Evolutionary conservation across 768 basidiomycete genomes (phyloP).

Genomic region (Russula virescens): DNA sequence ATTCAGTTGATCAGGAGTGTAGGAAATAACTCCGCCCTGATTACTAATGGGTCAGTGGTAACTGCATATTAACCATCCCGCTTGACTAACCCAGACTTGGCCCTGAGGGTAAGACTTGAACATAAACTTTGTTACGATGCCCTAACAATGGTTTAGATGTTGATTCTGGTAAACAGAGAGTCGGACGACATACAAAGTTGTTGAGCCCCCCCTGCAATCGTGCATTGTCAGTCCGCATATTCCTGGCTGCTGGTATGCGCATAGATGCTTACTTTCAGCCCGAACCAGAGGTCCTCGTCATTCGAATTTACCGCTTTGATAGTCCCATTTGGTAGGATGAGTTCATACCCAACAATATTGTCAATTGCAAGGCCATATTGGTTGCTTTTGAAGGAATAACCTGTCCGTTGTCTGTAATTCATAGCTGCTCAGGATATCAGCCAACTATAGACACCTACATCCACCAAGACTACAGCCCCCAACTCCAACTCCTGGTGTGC

Average conservation of each 20-base stretch:
- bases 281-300: slow-evolving; percentile 11
- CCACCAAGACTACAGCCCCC: slow-evolving; percentile 6
- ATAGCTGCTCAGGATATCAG: not conserved
- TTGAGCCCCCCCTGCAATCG: slow-evolving; percentile 15
- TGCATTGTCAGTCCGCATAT: not conserved
- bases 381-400: slow-evolving; percentile 32
- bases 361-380: slow-evolving; percentile 33
- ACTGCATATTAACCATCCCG: too few species aligned
- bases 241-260: too few species aligned
- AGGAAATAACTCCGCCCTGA: not conserved
- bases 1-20: not conserved
- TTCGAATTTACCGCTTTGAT: not conserved
- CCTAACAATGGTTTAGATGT: not conserved
- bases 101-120: slow-evolving; percentile 23
- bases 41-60: too few species aligned
- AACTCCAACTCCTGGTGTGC: too few species aligned
- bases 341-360: slow-evolving; percentile 28
- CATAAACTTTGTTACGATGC: slow-evolving; percentile 12
- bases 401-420: slow-evolving; percentile 21
- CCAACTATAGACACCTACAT: slow-evolving; percentile 10
- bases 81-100: slow-evolving; percentile 27
- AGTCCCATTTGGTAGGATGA: slow-evolving; percentile 30
- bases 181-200: slow-evolving; percentile 5
- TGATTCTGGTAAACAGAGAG: too few species aligned
- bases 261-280: not conserved